phyloP scores from a whole-genome alignment of 352 stramenopile genomes.

The Phytophthora litchii region DNA sequence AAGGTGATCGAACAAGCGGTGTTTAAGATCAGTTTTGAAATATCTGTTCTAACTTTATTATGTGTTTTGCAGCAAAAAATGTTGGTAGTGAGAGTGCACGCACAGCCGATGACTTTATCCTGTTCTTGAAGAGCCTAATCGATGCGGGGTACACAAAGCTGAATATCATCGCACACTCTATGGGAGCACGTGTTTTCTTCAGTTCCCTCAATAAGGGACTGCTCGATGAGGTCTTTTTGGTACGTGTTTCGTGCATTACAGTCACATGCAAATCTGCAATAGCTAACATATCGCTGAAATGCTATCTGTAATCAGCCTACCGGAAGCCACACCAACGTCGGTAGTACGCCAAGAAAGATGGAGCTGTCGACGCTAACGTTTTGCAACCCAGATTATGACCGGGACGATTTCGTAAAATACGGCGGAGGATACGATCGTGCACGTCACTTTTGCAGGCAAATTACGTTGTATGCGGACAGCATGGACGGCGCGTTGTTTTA shows the following conservation, averaged over 20 bases:
- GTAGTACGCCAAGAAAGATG: conserved; percentile 18
- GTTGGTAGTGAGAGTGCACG: conserved; percentile 51
- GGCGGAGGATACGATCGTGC: conserved; percentile 60
- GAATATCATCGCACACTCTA: conserved; percentile 72
- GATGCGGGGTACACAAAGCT: conserved; percentile 65
- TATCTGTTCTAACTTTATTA: background rate
- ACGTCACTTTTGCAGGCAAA: conserved; percentile 59
- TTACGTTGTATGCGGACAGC: conserved; percentile 80
- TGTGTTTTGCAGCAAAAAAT: conserved; percentile 33
- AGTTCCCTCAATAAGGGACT: conserved; percentile 48
- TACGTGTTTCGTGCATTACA: conserved; percentile 16
- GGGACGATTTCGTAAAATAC: conserved; percentile 64
- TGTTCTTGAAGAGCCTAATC: conserved; percentile 66
- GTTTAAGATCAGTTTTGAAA: background rate
- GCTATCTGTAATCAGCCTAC: conserved; percentile 13
- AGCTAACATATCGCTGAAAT: conserved; percentile 4
- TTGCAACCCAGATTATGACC: conserved; percentile 80
- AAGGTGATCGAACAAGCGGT: conserved; percentile 30
- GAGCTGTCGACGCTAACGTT: conserved; percentile 70
- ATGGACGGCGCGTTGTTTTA: conserved; percentile 80
- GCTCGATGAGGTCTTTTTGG: conserved; percentile 52
- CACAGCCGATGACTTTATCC: conserved; percentile 45
- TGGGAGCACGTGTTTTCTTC: conserved; percentile 70
- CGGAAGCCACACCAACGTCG: conserved; percentile 18
- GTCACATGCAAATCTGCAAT: background rate